phyloP scores from a whole-genome alignment of 495 filamentous ascomycete species.

The Aspergillus indologenus region DNA sequence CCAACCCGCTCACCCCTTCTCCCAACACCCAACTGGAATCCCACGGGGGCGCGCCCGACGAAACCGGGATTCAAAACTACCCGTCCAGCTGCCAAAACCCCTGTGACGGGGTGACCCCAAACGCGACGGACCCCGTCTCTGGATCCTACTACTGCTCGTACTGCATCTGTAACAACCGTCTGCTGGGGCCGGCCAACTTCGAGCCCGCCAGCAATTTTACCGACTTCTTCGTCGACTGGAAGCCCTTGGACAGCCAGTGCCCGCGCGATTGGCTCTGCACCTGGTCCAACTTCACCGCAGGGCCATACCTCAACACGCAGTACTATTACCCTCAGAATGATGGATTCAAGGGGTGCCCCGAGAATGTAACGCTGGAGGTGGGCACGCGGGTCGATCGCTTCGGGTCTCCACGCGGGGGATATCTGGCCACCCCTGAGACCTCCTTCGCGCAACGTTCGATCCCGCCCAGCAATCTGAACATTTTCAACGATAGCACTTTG shows the following conservation, averaged over 20 bases:
- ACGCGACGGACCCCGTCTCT: not conserved
- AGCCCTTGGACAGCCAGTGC: not conserved
- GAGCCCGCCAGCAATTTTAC: not conserved
- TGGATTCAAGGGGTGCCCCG: conserved; percentile 1
- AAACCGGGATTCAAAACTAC: not conserved
- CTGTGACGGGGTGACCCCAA: not conserved
- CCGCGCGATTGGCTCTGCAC: conserved; percentile 1
- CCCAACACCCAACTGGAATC: not conserved
- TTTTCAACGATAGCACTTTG: conserved; percentile 37
- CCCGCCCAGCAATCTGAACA: conserved; percentile 50
- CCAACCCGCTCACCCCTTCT: not conserved
- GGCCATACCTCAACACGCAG: not conserved
- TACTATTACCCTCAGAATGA: not conserved
- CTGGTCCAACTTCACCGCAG: not conserved
- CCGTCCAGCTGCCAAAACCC: not conserved
- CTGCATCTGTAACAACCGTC: not conserved
- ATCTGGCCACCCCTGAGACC: conserved; percentile 45
- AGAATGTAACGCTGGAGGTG: not conserved
- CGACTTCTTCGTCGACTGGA: not conserved
- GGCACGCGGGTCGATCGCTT: conserved; percentile 47
- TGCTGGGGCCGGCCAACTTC: not conserved
- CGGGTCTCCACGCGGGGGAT: conserved; percentile 45
- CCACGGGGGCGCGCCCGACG: not conserved
- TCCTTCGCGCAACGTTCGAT: conserved; percentile 52
- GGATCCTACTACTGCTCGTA: not conserved